Conservation (phyloP, 2,329 filamentous ascomycete species). For the Paraconiothyrium brasiliense region DNA sequence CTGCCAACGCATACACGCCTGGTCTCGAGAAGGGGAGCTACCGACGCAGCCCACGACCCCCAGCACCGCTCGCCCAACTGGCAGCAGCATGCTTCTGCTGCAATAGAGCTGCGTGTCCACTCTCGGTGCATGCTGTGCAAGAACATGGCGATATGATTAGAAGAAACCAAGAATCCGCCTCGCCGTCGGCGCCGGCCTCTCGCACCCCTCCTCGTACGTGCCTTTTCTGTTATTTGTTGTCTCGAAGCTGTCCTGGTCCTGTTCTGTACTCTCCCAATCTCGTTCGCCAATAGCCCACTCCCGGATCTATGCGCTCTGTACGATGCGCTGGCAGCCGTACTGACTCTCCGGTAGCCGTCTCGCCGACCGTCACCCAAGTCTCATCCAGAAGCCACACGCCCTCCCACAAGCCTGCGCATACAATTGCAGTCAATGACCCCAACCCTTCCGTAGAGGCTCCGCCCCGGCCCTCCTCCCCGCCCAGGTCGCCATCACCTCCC, state of each 20-base stretch:
- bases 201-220: conserved; percentile 65
- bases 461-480: conserved; percentile 65
- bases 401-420: conserved; percentile 49
- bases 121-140: conserved; percentile 16
- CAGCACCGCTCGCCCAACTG: conserved; percentile 11
- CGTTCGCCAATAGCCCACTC: conserved; percentile 37
- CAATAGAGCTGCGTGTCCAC: conserved; percentile 23
- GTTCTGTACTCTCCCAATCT: conserved; percentile 10
- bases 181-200: conserved; percentile 69
- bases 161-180: conserved; percentile 52
- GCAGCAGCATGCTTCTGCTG: conserved; percentile 28
- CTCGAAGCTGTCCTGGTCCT: conserved; percentile 10
- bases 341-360: conserved; percentile 56
- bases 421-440: conserved; percentile 59
- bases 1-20: conserved; percentile 32
- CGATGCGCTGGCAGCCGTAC: conserved; percentile 42
- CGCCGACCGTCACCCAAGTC: conserved; percentile 61
- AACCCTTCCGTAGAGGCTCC: conserved; percentile 61
- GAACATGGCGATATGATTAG: conserved; percentile 46
- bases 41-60: conserved; percentile 6
- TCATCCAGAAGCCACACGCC: conserved; percentile 66
- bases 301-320: conserved; percentile 49
- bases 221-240: conserved; percentile 16
- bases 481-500: conserved; percentile 55
- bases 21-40: conserved; percentile 4